phyloP scores from a whole-genome alignment of 495 filamentous ascomycete species.

The Trichoderma asperelloides region DNA sequence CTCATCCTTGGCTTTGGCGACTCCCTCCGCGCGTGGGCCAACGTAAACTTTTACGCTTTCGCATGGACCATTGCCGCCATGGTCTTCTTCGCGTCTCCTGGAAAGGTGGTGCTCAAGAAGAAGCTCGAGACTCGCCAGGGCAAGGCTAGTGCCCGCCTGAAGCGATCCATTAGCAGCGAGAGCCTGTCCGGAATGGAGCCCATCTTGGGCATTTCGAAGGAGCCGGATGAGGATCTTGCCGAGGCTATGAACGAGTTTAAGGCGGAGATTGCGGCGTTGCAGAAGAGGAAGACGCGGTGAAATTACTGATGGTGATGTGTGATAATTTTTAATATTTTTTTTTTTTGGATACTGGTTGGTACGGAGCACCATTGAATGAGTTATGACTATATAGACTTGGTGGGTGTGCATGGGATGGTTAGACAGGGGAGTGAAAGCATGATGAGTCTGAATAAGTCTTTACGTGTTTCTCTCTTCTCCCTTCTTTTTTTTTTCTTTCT shows the following conservation, averaged over 20 bases:
- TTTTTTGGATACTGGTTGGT: background rate
- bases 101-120: slow-evolving; percentile 49
- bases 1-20: slow-evolving; percentile 61
- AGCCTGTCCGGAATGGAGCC: slow-evolving; percentile 38
- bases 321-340: background rate
- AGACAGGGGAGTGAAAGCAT: no score
- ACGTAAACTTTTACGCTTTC: slow-evolving; percentile 84
- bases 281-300: slow-evolving; percentile 35
- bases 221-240: slow-evolving; percentile 67
- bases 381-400: background rate
- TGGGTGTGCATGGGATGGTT: background rate
- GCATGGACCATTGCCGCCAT: slow-evolving; percentile 54
- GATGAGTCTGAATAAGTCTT: no score
- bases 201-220: slow-evolving; percentile 66
- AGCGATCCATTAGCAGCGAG: slow-evolving; percentile 28
- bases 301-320: background rate
- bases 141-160: slow-evolving; percentile 23
- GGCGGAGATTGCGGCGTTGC: slow-evolving; percentile 45
- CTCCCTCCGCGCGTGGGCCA: slow-evolving; percentile 65
- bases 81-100: slow-evolving; percentile 73
- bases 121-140: slow-evolving; percentile 50
- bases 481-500: no score
- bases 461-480: no score
- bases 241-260: slow-evolving; percentile 71
- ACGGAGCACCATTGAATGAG: no score